These are phyloP conservation scores for Pseudogymnoascus sp. DNA, from an alignment of 2,329 filamentous ascomycete genomes.

Conservation along the genomic window DNA sequence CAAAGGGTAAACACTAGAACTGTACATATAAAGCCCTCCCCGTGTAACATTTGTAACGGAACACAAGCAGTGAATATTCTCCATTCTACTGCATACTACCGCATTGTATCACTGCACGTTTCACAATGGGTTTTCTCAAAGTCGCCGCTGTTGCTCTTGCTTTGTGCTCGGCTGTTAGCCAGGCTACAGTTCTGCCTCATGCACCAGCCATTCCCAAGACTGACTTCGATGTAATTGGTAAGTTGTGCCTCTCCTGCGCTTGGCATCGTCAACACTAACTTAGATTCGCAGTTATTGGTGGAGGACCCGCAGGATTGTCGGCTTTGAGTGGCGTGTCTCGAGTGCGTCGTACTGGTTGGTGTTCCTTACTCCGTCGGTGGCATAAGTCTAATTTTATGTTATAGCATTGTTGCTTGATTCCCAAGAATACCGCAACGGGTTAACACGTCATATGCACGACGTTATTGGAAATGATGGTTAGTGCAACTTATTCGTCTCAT, in stretches of 20 bases:
- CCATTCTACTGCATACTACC: background rate
- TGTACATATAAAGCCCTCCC: background rate
- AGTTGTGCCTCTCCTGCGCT: too few relatives aligned
- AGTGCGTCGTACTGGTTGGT: conserved; percentile 26
- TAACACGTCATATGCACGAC: conserved; percentile 38
- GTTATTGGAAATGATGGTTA: conserved; percentile 33
- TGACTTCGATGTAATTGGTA: conserved; percentile 26
- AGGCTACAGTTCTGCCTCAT: background rate
- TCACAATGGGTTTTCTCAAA: conserved; percentile 9
- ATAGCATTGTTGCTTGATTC: conserved; percentile 36
- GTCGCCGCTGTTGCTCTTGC: background rate
- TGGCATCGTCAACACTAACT: too few relatives aligned
- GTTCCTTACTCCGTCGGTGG: too few relatives aligned
- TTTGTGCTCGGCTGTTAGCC: conserved; percentile 7
- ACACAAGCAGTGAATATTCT: background rate
- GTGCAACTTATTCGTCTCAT: background rate
- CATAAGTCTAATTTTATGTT: too few relatives aligned
- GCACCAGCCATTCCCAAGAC: background rate
- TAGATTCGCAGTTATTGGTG: conserved; percentile 25
- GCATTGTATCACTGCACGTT: background rate
- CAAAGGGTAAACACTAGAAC: background rate
- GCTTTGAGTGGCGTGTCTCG: conserved; percentile 33
- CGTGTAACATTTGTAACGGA: background rate
- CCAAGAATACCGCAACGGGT: conserved; percentile 35
- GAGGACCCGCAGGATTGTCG: conserved; percentile 37